Percentiles rank a stretch among this genome's conserved stretches.
phyloP scores from a whole-genome alignment of 768 basidiomycete genomes.

The Hemileccinum rubropunctum region DNA sequence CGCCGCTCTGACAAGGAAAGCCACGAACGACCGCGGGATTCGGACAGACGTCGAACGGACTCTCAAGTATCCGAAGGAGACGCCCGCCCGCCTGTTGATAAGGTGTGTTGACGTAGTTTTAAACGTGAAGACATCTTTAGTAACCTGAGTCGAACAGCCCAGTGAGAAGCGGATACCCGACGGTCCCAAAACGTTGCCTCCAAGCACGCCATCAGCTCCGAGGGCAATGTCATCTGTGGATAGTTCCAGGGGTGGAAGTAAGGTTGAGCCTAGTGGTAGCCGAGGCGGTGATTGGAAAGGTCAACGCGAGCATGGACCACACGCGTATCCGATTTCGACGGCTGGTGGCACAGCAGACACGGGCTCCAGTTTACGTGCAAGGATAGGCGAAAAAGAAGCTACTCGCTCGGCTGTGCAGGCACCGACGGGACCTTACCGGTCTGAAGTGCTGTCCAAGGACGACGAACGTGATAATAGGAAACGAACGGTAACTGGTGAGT shows the following conservation, averaged over 20 bases:
- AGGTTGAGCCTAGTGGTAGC: constrained; percentile 36
- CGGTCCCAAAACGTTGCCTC: constrained; percentile 51
- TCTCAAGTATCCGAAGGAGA: constrained; percentile 56
- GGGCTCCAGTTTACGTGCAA: constrained; percentile 47
- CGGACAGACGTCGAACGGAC: constrained; percentile 64
- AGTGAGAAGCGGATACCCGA: constrained; percentile 58
- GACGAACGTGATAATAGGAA: constrained; percentile 71
- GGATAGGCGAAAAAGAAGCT: constrained; percentile 61
- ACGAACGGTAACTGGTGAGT: constrained; percentile 64
- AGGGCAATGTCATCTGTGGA: constrained; percentile 64
- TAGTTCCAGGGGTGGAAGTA: constrained; percentile 36
- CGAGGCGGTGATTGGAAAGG: constrained; percentile 51
- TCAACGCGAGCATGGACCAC: constrained; percentile 33
- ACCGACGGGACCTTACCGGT: constrained; percentile 42
- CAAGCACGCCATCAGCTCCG: constrained; percentile 66
- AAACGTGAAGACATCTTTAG: constrained; percentile 2
- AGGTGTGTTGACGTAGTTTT: constrained; percentile 42
- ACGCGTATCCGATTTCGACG: constrained; percentile 20
- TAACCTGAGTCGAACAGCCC: constrained; percentile 31
- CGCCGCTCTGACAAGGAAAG: constrained; percentile 70
- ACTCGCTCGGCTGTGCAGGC: constrained; percentile 39
- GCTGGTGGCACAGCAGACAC: constrained; percentile 20
- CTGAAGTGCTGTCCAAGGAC: constrained; percentile 46
- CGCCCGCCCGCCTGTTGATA: constrained; percentile 51
- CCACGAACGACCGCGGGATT: constrained; percentile 65